Evolutionary conservation across 2,329 filamentous ascomycete genomes (phyloP).

Genomic region (Alternaria brassicae): DNA sequence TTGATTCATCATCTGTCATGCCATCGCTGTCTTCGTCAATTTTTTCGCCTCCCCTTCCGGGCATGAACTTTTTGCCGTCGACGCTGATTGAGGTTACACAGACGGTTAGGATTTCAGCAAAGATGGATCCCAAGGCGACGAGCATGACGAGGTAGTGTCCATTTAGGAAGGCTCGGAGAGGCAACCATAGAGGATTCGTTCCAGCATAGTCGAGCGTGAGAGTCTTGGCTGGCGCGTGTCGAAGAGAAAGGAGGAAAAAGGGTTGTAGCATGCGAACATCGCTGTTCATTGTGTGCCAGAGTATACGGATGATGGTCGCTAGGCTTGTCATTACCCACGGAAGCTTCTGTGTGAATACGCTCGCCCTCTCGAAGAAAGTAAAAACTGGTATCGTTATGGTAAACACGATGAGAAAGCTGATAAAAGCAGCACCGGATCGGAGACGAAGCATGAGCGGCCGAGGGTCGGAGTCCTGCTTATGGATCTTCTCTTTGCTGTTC

Average conservation of each 20-base stretch:
- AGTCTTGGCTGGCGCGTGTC: constrained; percentile 70
- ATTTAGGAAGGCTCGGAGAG: constrained; percentile 68
- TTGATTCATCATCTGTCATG: neutral
- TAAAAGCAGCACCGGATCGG: constrained; percentile 66
- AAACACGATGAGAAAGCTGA: constrained; percentile 65
- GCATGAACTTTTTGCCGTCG: constrained; percentile 67
- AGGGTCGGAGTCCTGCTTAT: constrained; percentile 58
- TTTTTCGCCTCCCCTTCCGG: constrained; percentile 32
- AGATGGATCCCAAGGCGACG: constrained; percentile 73
- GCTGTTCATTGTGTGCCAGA: constrained; percentile 73
- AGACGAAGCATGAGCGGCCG: constrained; percentile 73
- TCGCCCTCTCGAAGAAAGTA: constrained; percentile 64
- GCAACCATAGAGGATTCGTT: constrained; percentile 71
- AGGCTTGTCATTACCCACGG: constrained; percentile 71
- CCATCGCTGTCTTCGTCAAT: constrained; percentile 19
- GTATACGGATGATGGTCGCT: constrained; percentile 71
- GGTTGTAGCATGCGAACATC: constrained; percentile 77
- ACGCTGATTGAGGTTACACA: constrained; percentile 71
- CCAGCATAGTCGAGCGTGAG: constrained; percentile 77
- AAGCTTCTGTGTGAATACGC: constrained; percentile 64
- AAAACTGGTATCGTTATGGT: constrained; percentile 66
- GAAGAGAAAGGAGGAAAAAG: constrained; percentile 72
- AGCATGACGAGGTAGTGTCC: constrained; percentile 70
- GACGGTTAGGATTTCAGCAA: constrained; percentile 76
- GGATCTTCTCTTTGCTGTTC: constrained; percentile 57